These are phyloP conservation scores for Alternaria sp. DNA, from an alignment of 2,329 filamentous ascomycete species.

Conservation along the genomic window DNA sequence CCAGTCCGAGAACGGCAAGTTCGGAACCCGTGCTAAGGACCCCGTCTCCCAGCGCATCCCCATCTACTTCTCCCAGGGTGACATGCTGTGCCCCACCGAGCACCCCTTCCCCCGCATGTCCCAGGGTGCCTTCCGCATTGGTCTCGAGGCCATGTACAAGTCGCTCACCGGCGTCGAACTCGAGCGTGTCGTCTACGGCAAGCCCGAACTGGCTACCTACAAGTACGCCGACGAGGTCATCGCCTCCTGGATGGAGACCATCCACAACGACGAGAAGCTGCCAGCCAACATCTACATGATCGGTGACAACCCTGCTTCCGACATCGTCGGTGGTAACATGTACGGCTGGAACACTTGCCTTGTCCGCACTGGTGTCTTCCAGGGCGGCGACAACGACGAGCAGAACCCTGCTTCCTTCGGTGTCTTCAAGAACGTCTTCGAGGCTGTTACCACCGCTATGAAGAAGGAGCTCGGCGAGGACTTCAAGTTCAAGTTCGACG, in stretches of 20 bases:
- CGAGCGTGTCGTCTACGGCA: constrained; percentile 78
- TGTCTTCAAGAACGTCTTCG: constrained; percentile 75
- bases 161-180: constrained; percentile 72
- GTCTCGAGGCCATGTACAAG: constrained; percentile 76
- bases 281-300: constrained; percentile 78
- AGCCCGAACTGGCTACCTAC: constrained; percentile 77
- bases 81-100: constrained; percentile 65
- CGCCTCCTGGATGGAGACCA: constrained; percentile 74
- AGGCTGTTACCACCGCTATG: constrained; percentile 71
- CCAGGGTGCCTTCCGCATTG: constrained; percentile 77
- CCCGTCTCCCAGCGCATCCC: constrained; percentile 71
- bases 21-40: constrained; percentile 70
- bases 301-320: constrained; percentile 75
- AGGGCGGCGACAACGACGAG: constrained; percentile 76
- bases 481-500: constrained; percentile 76
- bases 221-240: constrained; percentile 79
- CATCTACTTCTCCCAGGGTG: constrained; percentile 75
- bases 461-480: constrained; percentile 74
- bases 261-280: constrained; percentile 73
- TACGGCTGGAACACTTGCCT: constrained; percentile 84
- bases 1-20: constrained; percentile 69
- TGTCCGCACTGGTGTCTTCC: constrained; percentile 79
- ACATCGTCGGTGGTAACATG: constrained; percentile 79
- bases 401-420: constrained; percentile 79
- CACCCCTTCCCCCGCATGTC: constrained; percentile 72